These are phyloP conservation scores for Myxozyma udenii DNA, from an alignment of 805 yeast species.

Conservation along the genomic window DNA sequence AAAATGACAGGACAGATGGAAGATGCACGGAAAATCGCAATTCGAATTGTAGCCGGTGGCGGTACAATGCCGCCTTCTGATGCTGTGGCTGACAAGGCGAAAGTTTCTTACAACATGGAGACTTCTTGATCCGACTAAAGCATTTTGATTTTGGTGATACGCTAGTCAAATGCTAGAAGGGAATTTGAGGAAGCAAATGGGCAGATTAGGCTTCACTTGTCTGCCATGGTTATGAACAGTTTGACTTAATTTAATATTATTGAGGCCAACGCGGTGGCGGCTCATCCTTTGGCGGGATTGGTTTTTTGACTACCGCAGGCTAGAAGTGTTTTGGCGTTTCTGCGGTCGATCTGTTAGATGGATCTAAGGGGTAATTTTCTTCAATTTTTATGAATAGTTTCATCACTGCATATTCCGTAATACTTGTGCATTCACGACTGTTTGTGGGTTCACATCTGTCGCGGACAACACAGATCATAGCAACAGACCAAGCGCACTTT, in stretches of 20 bases:
- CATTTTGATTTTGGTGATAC: slow-evolving; percentile 57
- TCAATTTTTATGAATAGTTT: not conserved
- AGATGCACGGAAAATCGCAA: slow-evolving; percentile 91
- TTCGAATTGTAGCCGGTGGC: slow-evolving; percentile 59
- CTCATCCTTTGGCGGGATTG: too few relatives aligned
- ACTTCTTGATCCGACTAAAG: slow-evolving; percentile 53
- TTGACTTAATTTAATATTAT: too few relatives aligned
- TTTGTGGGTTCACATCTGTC: too few relatives aligned
- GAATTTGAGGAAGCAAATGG: slow-evolving; percentile 79
- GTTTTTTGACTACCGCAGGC: too few relatives aligned
- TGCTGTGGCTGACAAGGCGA: slow-evolving; percentile 3
- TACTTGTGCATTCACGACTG: too few relatives aligned
- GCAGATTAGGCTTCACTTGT: slow-evolving; percentile 83
- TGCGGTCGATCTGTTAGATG: too few relatives aligned
- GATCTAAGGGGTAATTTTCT: not conserved
- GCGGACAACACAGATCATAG: too few relatives aligned
- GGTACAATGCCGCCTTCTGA: slow-evolving; percentile 29
- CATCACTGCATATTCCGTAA: too few relatives aligned
- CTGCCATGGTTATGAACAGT: slow-evolving; percentile 69
- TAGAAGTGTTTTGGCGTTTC: slow-evolving; percentile 63
- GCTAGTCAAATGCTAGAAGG: slow-evolving; percentile 58
- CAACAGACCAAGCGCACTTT: too few relatives aligned
- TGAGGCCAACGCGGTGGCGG: too few relatives aligned
- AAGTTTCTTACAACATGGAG: slow-evolving; percentile 38
- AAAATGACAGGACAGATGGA: slow-evolving; percentile 95